These are phyloP conservation scores for Henningerozyma blattae DNA, from an alignment of 805 yeast species.

Conservation along the genomic window DNA sequence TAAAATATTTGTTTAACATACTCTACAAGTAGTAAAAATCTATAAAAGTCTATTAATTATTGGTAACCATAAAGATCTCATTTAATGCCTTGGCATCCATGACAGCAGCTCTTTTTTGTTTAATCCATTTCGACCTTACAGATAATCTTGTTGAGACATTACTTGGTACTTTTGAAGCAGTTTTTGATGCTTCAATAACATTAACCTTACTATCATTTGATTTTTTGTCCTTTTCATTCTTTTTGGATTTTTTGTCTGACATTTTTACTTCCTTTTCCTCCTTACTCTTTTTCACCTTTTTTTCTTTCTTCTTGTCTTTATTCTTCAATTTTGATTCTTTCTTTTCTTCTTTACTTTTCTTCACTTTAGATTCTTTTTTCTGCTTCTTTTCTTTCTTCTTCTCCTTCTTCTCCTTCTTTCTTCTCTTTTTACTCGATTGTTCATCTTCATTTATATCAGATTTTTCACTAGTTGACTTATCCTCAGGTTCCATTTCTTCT, in stretches of 20 bases:
- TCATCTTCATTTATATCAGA: constrained; percentile 20
- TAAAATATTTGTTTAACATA: no score
- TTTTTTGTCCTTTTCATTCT: constrained; percentile 14
- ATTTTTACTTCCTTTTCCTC: constrained; percentile 18
- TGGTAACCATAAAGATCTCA: constrained; percentile 83
- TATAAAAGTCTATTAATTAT: constrained; percentile 14
- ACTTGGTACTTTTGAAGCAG: constrained; percentile 14
- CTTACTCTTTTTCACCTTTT: constrained; percentile 23
- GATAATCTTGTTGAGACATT: constrained; percentile 47
- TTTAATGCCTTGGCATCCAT: constrained; percentile 80
- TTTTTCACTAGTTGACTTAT: constrained; percentile 14
- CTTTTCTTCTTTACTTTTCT: constrained; percentile 20
- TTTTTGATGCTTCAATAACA: constrained; percentile 14
- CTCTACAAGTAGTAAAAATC: no score
- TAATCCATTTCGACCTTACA: constrained; percentile 77
- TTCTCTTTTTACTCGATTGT: constrained; percentile 19
- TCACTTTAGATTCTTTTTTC: constrained; percentile 16
- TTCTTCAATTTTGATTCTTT: constrained; percentile 21
- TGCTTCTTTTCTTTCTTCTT: constrained; percentile 16
- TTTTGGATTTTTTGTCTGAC: constrained; percentile 13
- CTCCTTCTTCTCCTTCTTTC: constrained; percentile 18
- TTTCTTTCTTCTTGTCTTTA: constrained; percentile 18
- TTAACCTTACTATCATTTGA: constrained; percentile 11
- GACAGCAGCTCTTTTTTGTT: constrained; percentile 83
- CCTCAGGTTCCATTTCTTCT: constrained; percentile 20